Percentiles rank a stretch among this genome's conserved stretches.
Conservation (phyloP, 257 asterid genomes). For the Capsicum rhomboideum region DNA sequence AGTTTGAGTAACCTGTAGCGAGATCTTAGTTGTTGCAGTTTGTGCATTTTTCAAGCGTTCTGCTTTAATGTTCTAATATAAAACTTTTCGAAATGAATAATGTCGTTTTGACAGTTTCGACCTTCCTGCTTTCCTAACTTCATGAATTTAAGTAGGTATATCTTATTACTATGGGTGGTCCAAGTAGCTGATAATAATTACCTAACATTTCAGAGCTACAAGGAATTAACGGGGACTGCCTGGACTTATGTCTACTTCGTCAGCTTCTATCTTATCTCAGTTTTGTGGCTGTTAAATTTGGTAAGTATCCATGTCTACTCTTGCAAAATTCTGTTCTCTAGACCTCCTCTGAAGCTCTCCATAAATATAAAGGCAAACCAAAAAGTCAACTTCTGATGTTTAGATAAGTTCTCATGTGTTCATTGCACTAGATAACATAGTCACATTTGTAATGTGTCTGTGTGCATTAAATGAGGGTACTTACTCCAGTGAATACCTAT, state of each 20-base stretch:
- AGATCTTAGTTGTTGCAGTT: neutral
- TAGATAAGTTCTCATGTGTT: neutral
- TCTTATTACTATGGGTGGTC: neutral
- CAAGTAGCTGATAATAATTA: conserved; percentile 3
- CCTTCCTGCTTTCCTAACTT: neutral
- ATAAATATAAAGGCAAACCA: neutral
- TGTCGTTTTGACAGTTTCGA: neutral
- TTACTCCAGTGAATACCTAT: neutral
- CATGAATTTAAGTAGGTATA: neutral
- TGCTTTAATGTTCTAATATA: neutral
- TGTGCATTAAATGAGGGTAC: neutral
- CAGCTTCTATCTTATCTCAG: conserved; percentile 89
- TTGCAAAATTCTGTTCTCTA: neutral
- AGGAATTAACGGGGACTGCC: conserved; percentile 64
- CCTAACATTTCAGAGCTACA: conserved; percentile 72
- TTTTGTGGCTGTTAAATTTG: conserved; percentile 83
- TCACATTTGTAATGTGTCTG: neutral
- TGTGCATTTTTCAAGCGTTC: neutral
- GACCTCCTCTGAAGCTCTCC: neutral
- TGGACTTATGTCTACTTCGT: conserved; percentile 79
- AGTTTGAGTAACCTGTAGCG: neutral
- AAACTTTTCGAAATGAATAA: neutral
- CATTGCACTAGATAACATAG: neutral
- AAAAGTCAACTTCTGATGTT: neutral
- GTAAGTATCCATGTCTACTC: conserved; percentile 31